Percentiles rank a stretch among this genome's conserved stretches.
These are phyloP conservation scores for Wickerhamomyces canadensis DNA, from an alignment of 805 yeast species.

Conservation along the genomic window DNA sequence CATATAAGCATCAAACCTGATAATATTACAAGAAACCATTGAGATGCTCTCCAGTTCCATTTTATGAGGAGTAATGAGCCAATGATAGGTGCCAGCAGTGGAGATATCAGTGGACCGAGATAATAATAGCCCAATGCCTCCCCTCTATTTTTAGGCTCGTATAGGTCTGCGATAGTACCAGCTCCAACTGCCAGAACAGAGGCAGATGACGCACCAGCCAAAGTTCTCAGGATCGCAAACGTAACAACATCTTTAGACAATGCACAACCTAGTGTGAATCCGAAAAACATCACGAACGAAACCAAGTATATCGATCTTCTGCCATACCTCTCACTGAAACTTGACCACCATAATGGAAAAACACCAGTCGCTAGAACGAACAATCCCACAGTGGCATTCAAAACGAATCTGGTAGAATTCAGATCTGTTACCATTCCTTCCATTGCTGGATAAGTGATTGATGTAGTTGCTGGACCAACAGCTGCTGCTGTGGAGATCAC, in stretches of 20 bases:
- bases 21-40: constrained; percentile 72
- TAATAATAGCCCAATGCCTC: constrained; percentile 75
- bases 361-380: constrained; percentile 73
- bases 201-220: constrained; percentile 78
- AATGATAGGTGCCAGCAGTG: constrained; percentile 69
- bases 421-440: constrained; percentile 50
- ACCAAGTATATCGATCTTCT: constrained; percentile 67
- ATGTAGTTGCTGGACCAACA: constrained; percentile 87
- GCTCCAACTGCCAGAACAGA: constrained; percentile 91
- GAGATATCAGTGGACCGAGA: constrained; percentile 78
- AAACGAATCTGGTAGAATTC: constrained; percentile 50
- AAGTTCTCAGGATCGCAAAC: constrained; percentile 61
- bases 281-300: constrained; percentile 57
- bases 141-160: constrained; percentile 63
- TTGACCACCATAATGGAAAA: constrained; percentile 87
- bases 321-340: constrained; percentile 69
- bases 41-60: constrained; percentile 89
- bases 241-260: constrained; percentile 53
- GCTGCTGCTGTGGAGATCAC: constrained; percentile 69
- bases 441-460: constrained; percentile 75
- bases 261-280: constrained; percentile 70
- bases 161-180: constrained; percentile 77
- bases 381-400: constrained; percentile 76
- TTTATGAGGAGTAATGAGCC: constrained; percentile 69
- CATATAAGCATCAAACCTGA: constrained; percentile 47